Base-by-base conservation (phyloP, 2,329 filamentous ascomycete genomes). In the Byssoonygena ceratinophila region DNA sequence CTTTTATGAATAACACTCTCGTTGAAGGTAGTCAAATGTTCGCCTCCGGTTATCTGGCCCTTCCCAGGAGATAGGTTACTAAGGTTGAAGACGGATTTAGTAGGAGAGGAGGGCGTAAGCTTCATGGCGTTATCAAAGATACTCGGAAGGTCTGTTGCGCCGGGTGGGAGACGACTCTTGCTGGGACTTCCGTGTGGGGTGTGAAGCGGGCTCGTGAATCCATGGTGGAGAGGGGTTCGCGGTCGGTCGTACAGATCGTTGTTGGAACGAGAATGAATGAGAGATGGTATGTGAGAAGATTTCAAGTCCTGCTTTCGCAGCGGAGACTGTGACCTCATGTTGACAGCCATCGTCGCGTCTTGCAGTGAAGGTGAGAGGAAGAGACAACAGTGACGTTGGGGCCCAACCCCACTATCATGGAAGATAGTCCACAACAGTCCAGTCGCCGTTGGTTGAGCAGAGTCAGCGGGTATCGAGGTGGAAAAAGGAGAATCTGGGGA, bases 171-270 rank as follows among this genome's bases (percentile, higher is more conserved):
- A 44, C 67, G 64, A 52, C 68, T 72, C 61, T 76, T 76, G 68
- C 73, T 76, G 22, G 73, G 73, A 54, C 73, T 76, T n/a, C 73
- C 73, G 54, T 73, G 70, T 22, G 73, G 73, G 3, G 73, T 76
- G 56, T 73, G 68, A 43, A 66, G 57, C 7, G 74, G 74, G 60
- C 71, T 75, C 49, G 71, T 74, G 59, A 76, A 76, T 53, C 65
- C 72, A 65, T 67, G 60, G 11, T 64, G 61, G 18, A 65, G 66
- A 32, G 72, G 71, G 9, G 73, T 74, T 25, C 68, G 69, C 50
- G 73, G 73, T 49, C 67, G 66, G 56, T 74, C 72, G 56, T 71
- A 70, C 54, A 66, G 59, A 54, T 75, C 71, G 59, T 74, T 72
- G 50, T 68, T 70, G 25, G 71, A 69, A 54, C 73, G 71, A 54